Evolutionary conservation across 1,284 basidiomycete species (phyloP).

Genomic region (Pseudozyma sp.): DNA sequence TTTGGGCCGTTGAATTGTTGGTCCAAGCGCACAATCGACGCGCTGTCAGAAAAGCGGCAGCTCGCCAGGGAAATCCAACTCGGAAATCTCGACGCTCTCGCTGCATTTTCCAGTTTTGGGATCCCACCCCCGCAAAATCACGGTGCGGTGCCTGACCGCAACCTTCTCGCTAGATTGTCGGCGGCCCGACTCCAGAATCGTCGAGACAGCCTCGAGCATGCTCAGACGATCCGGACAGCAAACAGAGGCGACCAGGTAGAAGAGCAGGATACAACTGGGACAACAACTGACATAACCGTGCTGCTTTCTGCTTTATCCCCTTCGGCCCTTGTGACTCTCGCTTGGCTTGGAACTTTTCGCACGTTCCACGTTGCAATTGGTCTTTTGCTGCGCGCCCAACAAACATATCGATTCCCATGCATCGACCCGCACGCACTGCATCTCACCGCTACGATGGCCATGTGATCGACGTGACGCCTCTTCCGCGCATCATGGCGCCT

Average conservation of each 20-base stretch:
- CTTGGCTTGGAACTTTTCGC: too few relatives aligned
- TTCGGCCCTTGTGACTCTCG: too few relatives aligned
- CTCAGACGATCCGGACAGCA: too few relatives aligned
- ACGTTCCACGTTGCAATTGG: too few relatives aligned
- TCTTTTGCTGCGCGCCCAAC: constrained; percentile 20
- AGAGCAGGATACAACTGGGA: too few relatives aligned
- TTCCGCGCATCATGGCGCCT: not conserved
- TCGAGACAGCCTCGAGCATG: not conserved
- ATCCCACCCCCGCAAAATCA: constrained; percentile 1
- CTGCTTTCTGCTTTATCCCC: not conserved
- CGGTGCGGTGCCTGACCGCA: constrained; percentile 13
- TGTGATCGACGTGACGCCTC: not conserved
- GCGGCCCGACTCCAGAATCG: not conserved
- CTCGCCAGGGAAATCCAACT: not conserved
- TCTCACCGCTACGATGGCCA: not conserved
- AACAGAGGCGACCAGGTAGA: too few relatives aligned
- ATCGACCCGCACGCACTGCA: not conserved
- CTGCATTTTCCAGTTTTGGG: not conserved
- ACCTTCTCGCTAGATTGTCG: not conserved
- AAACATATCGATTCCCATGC: not conserved
- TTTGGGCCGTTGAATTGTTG: constrained; percentile 22
- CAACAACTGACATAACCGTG: too few relatives aligned
- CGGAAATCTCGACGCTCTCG: constrained; percentile 12
- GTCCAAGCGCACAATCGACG: constrained; percentile 32
- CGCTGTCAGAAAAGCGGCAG: constrained; percentile 4